Percentiles rank a stretch among this genome's conserved stretches.
These are phyloP conservation scores for Oryza meridionalis DNA, from an alignment of 176 grass and related monocot species.

Conservation along the genomic window DNA sequence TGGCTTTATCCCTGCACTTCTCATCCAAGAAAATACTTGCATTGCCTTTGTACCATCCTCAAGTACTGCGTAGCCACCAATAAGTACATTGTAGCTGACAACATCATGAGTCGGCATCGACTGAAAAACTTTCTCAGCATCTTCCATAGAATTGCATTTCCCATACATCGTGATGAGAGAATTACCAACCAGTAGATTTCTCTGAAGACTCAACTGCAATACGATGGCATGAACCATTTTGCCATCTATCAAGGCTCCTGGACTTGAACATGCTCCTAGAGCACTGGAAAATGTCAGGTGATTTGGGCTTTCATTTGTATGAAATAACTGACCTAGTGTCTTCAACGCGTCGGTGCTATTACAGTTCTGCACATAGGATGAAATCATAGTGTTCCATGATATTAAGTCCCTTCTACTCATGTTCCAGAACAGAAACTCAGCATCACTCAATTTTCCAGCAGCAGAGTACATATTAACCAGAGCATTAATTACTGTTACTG, in stretches of 20 bases:
- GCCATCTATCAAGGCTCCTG: conserved; percentile 57
- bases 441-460: conserved; percentile 43
- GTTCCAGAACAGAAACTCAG: conserved; percentile 61
- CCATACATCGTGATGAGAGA: conserved; percentile 79
- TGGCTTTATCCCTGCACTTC: conserved; percentile 39
- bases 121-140: conserved; percentile 62
- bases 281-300: conserved; percentile 73
- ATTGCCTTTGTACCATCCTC: conserved; percentile 50
- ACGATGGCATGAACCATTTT: conserved; percentile 73
- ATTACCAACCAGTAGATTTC: conserved; percentile 55
- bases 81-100: conserved; percentile 77
- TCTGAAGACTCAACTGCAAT: conserved; percentile 51
- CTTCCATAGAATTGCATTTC: conserved; percentile 64
- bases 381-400: conserved; percentile 86
- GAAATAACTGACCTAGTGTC: conserved; percentile 47
- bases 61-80: conserved; percentile 57
- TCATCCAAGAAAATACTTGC: conserved; percentile 69
- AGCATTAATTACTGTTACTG: conserved; percentile 24
- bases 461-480: conserved; percentile 61
- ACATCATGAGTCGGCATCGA: conserved; percentile 61
- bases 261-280: conserved; percentile 64
- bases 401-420: conserved; percentile 69
- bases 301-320: conserved; percentile 50
- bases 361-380: conserved; percentile 55
- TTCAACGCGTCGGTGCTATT: conserved; percentile 47